Evolutionary conservation across 768 basidiomycete genomes (phyloP).

Genomic region (Mycena filopes): DNA sequence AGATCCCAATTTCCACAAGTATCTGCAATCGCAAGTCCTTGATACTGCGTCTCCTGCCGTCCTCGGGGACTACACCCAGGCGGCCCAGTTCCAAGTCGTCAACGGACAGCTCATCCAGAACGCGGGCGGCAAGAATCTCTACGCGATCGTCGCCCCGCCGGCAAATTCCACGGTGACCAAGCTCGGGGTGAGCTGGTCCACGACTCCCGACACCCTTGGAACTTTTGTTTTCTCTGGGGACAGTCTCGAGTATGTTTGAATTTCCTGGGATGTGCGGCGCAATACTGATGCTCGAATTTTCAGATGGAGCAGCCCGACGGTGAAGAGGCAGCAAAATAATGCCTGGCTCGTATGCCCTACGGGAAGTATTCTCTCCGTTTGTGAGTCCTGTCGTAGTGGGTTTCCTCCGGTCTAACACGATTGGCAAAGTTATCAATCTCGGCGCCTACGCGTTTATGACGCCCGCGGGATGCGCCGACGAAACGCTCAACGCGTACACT

Average conservation of each 20-base stretch:
- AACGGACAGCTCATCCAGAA: conserved; percentile 67
- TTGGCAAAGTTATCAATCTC: conserved; percentile 55
- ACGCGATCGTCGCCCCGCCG: conserved; percentile 59
- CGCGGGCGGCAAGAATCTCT: conserved; percentile 53
- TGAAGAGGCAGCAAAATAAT: conserved; percentile 62
- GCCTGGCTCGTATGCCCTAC: conserved; percentile 66
- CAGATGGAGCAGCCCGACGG: conserved; percentile 60
- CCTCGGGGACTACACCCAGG: conserved; percentile 60
- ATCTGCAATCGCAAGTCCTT: conserved; percentile 62
- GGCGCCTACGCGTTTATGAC: conserved; percentile 65
- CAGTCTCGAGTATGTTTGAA: conserved; percentile 51
- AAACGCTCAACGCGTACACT: conserved; percentile 71
- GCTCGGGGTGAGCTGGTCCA: conserved; percentile 61
- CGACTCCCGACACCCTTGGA: conserved; percentile 56
- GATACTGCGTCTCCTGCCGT: conserved; percentile 59
- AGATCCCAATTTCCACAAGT: conserved; percentile 70
- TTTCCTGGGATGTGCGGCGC: too few relatives aligned
- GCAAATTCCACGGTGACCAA: conserved; percentile 59
- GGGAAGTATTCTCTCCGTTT: conserved; percentile 30
- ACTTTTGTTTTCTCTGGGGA: conserved; percentile 69
- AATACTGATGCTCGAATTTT: background rate
- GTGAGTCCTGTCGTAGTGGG: conserved; percentile 4
- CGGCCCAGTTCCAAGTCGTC: conserved; percentile 67
- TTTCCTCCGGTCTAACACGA: too few relatives aligned
- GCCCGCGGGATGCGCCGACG: conserved; percentile 67